Base-by-base conservation (phyloP, 345 rosid genomes). In the Citropsis articulata region DNA sequence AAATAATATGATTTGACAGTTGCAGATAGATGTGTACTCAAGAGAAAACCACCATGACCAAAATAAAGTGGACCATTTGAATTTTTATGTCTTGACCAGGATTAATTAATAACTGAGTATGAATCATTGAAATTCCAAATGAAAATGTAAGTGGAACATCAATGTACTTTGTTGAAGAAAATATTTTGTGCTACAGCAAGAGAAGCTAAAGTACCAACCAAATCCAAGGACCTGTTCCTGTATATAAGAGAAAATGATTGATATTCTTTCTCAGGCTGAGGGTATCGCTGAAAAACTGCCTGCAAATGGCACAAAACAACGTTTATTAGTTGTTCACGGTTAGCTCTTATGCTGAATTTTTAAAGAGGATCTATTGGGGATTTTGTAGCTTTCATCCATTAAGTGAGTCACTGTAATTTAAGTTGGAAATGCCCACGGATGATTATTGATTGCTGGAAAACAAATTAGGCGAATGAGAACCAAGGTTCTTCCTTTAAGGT, bases 181-280 rank as follows among this genome's bases (percentile, higher is more conserved):
- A 19, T 21, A 66, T 18, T 24, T 56, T 50, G 19, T 4, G 45
- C 79, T 45, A 35, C 16, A 67, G 66, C 33, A 40, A 72, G 61
- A 53, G 68, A 73, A 69, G 68, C 55, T 36, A 77, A 71, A 66
- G 60, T 25, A 82, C 87, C 27, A 36, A 93, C 95, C 92, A 91
- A 85, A 83, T 93, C 97, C 30, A 93, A 80, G 66, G 97, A 90
- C 3, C 95, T 84, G 50, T 87, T 89, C 81, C 86, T 88, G 74
- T 93, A 91, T 65, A 91, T 82, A 77, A 93, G 97, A 72, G 95
- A 93, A 86, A 93, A 91, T 4, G 97, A 93, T 61, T 89, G 93
- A 69, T 91, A 89, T 77, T 93, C 95, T 83, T 93, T 93, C 63
- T 92, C 87, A 22, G 95, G 94, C 59, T 90, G 93, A 73, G 92